phyloP scores from a whole-genome alignment of 495 filamentous ascomycete genomes.

The Penicillium flavigenum region DNA sequence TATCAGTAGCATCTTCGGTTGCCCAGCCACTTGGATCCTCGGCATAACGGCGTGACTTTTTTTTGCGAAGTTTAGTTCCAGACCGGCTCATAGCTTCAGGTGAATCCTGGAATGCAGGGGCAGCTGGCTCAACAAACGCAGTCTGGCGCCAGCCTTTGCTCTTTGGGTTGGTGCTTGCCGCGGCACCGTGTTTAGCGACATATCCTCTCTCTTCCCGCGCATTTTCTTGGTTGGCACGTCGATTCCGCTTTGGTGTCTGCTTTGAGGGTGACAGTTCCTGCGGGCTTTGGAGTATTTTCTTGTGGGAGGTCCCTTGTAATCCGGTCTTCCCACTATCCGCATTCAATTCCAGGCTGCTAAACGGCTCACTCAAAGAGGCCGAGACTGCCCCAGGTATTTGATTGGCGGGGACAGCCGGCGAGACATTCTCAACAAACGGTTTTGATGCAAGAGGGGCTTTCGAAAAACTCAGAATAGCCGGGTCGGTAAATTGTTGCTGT shows the following conservation, averaged over 20 bases:
- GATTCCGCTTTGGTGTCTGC: constrained; percentile 29
- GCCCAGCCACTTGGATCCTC: constrained; percentile 86
- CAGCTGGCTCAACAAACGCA: constrained; percentile 63
- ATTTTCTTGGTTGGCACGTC: constrained; percentile 39
- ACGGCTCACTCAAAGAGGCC: constrained; percentile 42
- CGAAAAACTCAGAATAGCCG: constrained; percentile 53
- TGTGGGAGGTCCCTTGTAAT: constrained; percentile 14
- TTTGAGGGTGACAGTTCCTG: constrained; percentile 22
- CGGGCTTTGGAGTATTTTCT: constrained; percentile 21
- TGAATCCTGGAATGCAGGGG: constrained; percentile 22
- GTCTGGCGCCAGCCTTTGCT: constrained; percentile 82
- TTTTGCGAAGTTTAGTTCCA: constrained; percentile 50
- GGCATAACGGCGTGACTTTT: constrained; percentile 52
- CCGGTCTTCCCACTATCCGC: constrained; percentile 17
- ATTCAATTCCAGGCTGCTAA: constrained; percentile 43
- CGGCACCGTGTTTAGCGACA: constrained; percentile 36
- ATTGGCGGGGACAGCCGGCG: background rate
- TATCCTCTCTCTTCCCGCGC: constrained; percentile 13
- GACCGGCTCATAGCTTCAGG: constrained; percentile 24
- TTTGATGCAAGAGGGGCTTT: constrained; percentile 28
- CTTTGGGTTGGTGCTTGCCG: constrained; percentile 44
- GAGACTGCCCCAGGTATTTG: constrained; percentile 26
- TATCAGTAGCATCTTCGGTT: constrained; percentile 93
- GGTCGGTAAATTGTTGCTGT: constrained; percentile 50
- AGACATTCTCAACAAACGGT: constrained; percentile 8